phyloP scores from a whole-genome alignment of 345 rosid genomes.

The Salix arbutifolia region DNA sequence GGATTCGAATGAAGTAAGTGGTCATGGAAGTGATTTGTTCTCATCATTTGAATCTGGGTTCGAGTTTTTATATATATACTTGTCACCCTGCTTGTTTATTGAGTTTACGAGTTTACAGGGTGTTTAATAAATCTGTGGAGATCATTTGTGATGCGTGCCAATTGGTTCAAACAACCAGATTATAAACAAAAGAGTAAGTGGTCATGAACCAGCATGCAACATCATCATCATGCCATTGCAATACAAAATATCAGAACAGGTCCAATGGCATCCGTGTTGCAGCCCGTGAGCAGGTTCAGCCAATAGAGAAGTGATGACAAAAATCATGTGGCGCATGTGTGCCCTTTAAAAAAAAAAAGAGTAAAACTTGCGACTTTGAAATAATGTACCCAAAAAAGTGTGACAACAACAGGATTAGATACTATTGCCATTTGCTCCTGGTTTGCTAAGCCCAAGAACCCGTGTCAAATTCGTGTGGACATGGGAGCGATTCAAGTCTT shows the following conservation, averaged over 20 bases:
- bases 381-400: neutral
- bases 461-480: neutral
- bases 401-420: constrained; percentile 9
- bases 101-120: too few species aligned
- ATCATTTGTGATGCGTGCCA: too few species aligned
- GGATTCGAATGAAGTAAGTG: neutral
- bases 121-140: too few species aligned
- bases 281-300: constrained; percentile 5
- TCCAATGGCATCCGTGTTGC: constrained; percentile 4
- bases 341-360: neutral
- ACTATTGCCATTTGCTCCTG: neutral
- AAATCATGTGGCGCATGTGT: constrained; percentile 29
- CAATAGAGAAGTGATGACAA: constrained; percentile 7
- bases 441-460: neutral
- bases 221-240: neutral
- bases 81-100: too few species aligned
- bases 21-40: too few species aligned
- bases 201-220: neutral
- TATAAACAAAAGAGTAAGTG: neutral
- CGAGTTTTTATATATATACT: fast-evolving
- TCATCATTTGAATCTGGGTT: too few species aligned
- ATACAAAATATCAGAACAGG: neutral
- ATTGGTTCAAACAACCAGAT: too few species aligned
- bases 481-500: neutral
- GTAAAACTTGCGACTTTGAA: neutral